phyloP scores from a whole-genome alignment of 768 basidiomycete genomes.

The Leccinum imitatum region DNA sequence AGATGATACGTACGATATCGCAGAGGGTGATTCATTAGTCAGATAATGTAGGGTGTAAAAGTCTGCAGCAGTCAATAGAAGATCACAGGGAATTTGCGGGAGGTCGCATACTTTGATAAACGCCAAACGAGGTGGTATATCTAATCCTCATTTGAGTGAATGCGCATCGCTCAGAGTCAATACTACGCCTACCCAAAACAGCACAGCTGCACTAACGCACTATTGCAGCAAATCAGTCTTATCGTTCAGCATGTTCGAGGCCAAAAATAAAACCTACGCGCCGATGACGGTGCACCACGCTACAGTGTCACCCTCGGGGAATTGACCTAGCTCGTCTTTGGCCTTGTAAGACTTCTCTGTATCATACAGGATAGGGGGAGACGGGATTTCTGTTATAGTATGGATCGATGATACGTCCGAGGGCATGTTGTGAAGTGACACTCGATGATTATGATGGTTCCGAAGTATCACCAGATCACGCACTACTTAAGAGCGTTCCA shows the following conservation, averaged over 20 bases:
- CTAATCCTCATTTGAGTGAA: conserved; percentile 19
- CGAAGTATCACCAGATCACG: neutral
- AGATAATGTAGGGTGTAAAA: conserved; percentile 40
- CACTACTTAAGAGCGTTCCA: neutral
- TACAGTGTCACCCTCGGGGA: conserved; percentile 29
- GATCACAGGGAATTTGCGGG: neutral
- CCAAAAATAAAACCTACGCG: conserved; percentile 10
- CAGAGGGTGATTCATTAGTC: conserved; percentile 32
- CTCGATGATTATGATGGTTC: neutral
- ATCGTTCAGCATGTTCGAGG: neutral
- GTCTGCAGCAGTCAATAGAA: conserved; percentile 24
- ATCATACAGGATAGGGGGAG: neutral
- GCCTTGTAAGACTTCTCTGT: conserved; percentile 2
- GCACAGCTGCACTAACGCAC: conserved; percentile 33
- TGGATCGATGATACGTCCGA: conserved; percentile 3
- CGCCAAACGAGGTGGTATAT: conserved; percentile 38
- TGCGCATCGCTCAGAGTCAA: neutral
- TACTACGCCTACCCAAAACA: conserved; percentile 29
- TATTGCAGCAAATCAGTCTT: conserved; percentile 1
- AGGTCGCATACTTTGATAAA: conserved; percentile 37
- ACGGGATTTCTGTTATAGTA: neutral
- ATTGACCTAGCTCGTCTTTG: conserved; percentile 3
- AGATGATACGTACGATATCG: conserved; percentile 35
- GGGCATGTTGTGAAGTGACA: conserved; percentile 5
- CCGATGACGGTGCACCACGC: conserved; percentile 29